These are phyloP conservation scores for Seminavis robusta DNA, from an alignment of 108 stramenopile genomes.

Conservation along the genomic window DNA sequence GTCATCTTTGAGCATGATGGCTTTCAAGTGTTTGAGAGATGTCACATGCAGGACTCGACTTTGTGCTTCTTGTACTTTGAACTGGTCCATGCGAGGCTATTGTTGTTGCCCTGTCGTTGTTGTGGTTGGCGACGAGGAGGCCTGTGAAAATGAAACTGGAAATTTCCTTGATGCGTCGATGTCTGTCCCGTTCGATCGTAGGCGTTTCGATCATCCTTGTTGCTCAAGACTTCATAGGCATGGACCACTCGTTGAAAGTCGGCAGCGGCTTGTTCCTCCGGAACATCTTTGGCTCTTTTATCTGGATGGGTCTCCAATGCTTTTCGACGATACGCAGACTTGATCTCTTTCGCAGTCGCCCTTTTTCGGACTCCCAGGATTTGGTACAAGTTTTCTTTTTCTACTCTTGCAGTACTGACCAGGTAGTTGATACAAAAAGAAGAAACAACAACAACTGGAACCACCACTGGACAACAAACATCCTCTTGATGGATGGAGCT, in stretches of 20 bases:
- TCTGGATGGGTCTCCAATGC: slow-evolving; percentile 80
- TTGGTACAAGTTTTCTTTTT: slow-evolving; percentile 73
- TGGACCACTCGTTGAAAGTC: slow-evolving; percentile 60
- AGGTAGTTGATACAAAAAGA: too few species aligned
- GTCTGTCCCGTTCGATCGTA: slow-evolving; percentile 51
- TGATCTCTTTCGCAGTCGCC: slow-evolving; percentile 72
- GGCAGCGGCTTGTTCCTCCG: slow-evolving; percentile 52
- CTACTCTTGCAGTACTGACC: too few species aligned
- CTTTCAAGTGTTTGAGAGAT: slow-evolving; percentile 49
- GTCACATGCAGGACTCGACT: slow-evolving; percentile 58
- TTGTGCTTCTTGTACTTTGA: slow-evolving; percentile 53
- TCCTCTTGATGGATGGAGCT: too few species aligned
- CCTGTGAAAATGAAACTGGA: slow-evolving; percentile 14
- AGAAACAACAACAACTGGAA: too few species aligned
- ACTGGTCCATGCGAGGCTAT: slow-evolving; percentile 55
- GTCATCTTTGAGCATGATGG: slow-evolving; percentile 49
- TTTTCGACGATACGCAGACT: slow-evolving; percentile 84
- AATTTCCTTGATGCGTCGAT: slow-evolving; percentile 3
- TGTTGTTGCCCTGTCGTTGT: too few species aligned
- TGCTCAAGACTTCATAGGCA: slow-evolving; percentile 61
- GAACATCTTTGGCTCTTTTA: slow-evolving; percentile 56
- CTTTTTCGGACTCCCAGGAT: slow-evolving; percentile 71
- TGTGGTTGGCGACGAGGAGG: slow-evolving; percentile 8
- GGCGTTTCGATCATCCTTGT: slow-evolving; percentile 16
- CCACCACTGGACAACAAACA: too few species aligned